A percentile compares a stretch with the other conserved stretches of the same genome.
Evolutionary conservation across 176 grass and related monocot genomes (phyloP).

Genomic region (Oryza meyeriana): DNA sequence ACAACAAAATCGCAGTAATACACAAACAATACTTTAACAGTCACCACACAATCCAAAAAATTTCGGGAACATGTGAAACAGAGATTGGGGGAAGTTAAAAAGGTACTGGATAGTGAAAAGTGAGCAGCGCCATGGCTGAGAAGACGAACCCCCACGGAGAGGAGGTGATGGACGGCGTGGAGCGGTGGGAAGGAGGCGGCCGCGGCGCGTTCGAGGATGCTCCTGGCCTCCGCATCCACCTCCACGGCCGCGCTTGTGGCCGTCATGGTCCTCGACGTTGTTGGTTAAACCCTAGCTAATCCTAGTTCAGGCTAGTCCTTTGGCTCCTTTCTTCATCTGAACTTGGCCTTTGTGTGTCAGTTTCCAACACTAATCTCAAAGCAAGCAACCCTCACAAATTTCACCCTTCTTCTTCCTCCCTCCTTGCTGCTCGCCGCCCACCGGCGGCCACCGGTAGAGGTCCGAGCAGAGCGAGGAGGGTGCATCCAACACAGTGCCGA

Average conservation of each 20-base stretch:
- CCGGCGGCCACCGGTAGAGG: neutral
- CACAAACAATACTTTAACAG: neutral
- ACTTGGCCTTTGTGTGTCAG: no score
- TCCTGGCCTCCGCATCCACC: slow-evolving; percentile 14
- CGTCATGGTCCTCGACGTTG: slow-evolving; percentile 9
- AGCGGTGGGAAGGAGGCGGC: slow-evolving; percentile 43
- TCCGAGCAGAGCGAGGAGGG: neutral
- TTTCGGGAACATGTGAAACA: neutral
- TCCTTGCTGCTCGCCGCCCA: neutral
- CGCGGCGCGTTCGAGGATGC: slow-evolving; percentile 33
- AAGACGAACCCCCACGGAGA: slow-evolving; percentile 62
- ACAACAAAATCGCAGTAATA: neutral
- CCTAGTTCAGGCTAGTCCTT: neutral
- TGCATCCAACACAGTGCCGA: neutral
- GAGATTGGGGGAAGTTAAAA: neutral
- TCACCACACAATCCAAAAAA: neutral
- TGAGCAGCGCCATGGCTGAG: neutral
- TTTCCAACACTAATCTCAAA: no score
- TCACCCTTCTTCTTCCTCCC: neutral
- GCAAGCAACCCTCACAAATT: neutral
- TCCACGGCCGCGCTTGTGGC: slow-evolving; percentile 15
- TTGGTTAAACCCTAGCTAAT: slow-evolving; percentile 28
- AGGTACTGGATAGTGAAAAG: neutral
- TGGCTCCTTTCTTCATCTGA: no score
- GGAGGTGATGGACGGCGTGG: slow-evolving; percentile 51